Evolutionary conservation across 495 filamentous ascomycete genomes (phyloP).

Genomic region (Baudoinia panamericana): DNA sequence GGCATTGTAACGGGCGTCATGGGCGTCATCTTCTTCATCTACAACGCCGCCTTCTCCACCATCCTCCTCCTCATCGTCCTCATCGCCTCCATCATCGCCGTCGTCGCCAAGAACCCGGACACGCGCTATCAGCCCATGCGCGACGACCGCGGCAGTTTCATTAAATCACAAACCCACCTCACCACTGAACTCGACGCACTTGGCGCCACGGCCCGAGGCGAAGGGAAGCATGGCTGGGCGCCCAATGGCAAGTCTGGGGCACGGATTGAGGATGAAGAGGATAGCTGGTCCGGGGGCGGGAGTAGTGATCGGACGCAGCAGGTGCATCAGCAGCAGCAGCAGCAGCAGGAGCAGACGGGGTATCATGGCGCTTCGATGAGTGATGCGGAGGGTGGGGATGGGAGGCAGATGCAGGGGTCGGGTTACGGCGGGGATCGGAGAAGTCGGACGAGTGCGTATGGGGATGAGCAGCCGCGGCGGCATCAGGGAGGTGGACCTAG

Average conservation of each 20-base stretch:
- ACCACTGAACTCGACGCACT: slow-evolving; percentile 86
- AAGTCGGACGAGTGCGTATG: slow-evolving; percentile 1
- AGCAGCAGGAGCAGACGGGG: slow-evolving; percentile 2
- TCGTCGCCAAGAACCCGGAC: slow-evolving; percentile 91
- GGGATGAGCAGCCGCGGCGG: slow-evolving; percentile 6
- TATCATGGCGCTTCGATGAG: slow-evolving; percentile 5
- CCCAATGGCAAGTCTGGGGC: slow-evolving; percentile 40
- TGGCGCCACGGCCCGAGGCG: slow-evolving; percentile 81
- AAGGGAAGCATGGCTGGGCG: slow-evolving; percentile 54
- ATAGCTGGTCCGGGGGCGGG: slow-evolving; percentile 17
- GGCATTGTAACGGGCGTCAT: slow-evolving; percentile 81
- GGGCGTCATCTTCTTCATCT: slow-evolving; percentile 85
- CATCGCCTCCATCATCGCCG: slow-evolving; percentile 65
- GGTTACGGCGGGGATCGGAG: no score
- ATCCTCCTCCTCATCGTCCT: slow-evolving; percentile 80
- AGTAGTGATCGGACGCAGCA: slow-evolving; percentile 5
- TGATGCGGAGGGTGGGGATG: no score
- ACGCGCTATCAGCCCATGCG: slow-evolving; percentile 93
- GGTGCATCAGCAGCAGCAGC: slow-evolving; percentile 5
- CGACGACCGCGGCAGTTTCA: slow-evolving; percentile 92
- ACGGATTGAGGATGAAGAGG: slow-evolving; percentile 61
- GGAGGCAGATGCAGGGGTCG: no score
- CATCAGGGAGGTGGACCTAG: slow-evolving; percentile 26
- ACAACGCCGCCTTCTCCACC: slow-evolving; percentile 77
- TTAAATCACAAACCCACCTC: slow-evolving; percentile 90